Conservation (phyloP, 2,329 filamentous ascomycete genomes). For the Hypomyces perniciosus region DNA sequence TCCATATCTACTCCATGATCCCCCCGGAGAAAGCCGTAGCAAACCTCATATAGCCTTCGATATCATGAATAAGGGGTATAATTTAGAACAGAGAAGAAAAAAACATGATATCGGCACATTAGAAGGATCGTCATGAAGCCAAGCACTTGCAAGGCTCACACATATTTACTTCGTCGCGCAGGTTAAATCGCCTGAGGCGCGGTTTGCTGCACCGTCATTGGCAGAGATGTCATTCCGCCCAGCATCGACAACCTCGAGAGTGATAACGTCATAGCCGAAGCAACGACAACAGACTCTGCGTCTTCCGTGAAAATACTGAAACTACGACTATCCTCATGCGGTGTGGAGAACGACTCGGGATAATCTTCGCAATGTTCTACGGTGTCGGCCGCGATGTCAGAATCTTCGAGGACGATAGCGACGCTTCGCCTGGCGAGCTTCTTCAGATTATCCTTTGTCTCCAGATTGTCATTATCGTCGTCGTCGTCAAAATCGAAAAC, state of each 20-base stretch:
- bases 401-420: constrained; percentile 25
- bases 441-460: neutral
- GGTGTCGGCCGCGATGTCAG: constrained; percentile 29
- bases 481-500: constrained; percentile 40
- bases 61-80: constrained; percentile 8
- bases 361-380: constrained; percentile 35
- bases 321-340: constrained; percentile 37
- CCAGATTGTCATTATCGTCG: constrained; percentile 23
- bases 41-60: neutral
- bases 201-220: constrained; percentile 15
- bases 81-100: constrained; percentile 2
- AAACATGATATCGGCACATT: neutral
- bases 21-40: neutral
- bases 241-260: constrained; percentile 53
- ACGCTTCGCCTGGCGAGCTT: neutral
- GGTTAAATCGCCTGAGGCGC: constrained; percentile 21
- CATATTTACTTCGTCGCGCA: neutral
- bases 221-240: constrained; percentile 2
- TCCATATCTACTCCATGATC: neutral
- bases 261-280: constrained; percentile 58
- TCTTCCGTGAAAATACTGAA: constrained; percentile 25
- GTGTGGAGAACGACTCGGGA: constrained; percentile 48
- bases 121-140: neutral
- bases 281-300: constrained; percentile 35
- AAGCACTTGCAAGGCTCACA: neutral